Percentiles rank a stretch among this genome's conserved stretches.
These are phyloP conservation scores for Pueraria montana DNA, from an alignment of 306 rosid species.

Conservation along the genomic window DNA sequence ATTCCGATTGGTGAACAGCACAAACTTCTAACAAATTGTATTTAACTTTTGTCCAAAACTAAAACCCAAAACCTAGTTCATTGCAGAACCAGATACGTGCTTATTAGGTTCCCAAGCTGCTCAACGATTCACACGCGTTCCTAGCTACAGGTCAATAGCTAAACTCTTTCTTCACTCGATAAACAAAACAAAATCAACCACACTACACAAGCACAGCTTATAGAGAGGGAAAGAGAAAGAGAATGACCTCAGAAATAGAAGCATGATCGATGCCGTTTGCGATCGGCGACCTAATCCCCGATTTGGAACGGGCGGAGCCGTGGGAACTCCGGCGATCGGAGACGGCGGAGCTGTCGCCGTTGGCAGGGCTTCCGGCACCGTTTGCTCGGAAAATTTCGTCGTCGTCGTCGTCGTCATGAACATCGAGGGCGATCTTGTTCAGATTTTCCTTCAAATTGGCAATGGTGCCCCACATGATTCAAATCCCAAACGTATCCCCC, in stretches of 20 bases:
- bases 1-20: not conserved
- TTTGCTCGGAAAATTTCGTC: conserved; percentile 61
- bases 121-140: not conserved
- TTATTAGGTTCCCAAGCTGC: not conserved
- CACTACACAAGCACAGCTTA: not conserved
- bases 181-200: not conserved
- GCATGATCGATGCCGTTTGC: conserved; percentile 63
- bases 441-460: conserved; percentile 82
- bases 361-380: conserved; percentile 44
- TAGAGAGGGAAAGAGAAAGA: not conserved
- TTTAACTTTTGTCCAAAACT: not conserved
- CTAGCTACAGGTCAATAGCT: conserved; percentile 30
- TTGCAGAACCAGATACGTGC: conserved; percentile 1
- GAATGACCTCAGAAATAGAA: conserved; percentile 62
- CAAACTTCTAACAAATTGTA: not conserved
- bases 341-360: conserved; percentile 51
- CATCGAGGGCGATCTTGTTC: conserved; percentile 83
- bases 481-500: conserved; percentile 29
- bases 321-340: conserved; percentile 78
- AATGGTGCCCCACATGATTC: conserved; percentile 77
- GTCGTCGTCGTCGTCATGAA: conserved; percentile 69
- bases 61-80: conserved; percentile 25
- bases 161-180: not conserved
- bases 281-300: conserved; percentile 54
- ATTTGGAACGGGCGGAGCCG: conserved; percentile 62